Percentiles rank a stretch among this genome's conserved stretches.
Evolutionary conservation across 805 yeast genomes (phyloP).

Genomic region (Schwanniomyces occidentalis): DNA sequence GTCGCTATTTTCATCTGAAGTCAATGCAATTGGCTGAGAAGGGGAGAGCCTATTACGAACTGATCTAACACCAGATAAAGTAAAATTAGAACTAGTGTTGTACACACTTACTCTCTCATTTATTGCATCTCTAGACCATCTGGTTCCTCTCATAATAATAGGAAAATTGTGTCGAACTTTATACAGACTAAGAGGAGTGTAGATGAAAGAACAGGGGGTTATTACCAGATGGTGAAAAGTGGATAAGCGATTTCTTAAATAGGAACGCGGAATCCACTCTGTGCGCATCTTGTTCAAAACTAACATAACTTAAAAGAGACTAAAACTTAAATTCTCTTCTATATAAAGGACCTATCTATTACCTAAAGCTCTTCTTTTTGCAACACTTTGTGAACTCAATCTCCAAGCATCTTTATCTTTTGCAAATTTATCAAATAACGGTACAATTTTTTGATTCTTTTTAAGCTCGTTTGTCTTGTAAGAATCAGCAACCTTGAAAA

Average conservation of each 20-base stretch:
- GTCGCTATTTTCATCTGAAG: slow-evolving; percentile 5
- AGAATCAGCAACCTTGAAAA: slow-evolving; percentile 64
- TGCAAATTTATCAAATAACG: slow-evolving; percentile 62
- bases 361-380: slow-evolving; percentile 19
- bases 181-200: no score
- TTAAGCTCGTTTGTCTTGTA: slow-evolving; percentile 49
- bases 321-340: background rate
- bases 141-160: no score
- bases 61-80: slow-evolving; percentile 27
- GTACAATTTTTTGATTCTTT: slow-evolving; percentile 67
- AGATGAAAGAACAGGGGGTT: no score
- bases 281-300: no score
- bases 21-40: slow-evolving; percentile 14
- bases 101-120: slow-evolving; percentile 33
- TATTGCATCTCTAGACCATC: slow-evolving; percentile 28
- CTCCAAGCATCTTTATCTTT: slow-evolving; percentile 76
- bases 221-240: no score
- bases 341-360: no score
- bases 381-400: slow-evolving; percentile 46
- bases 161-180: no score
- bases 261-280: no score
- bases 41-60: slow-evolving; percentile 24
- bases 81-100: slow-evolving; percentile 22
- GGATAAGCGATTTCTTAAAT: no score
- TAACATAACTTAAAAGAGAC: background rate